Evolutionary conservation across 1,139 yeast species (phyloP), one percentile per base, ranked within the genome.

Genomic region (Geotrichum fermentans): DNA sequence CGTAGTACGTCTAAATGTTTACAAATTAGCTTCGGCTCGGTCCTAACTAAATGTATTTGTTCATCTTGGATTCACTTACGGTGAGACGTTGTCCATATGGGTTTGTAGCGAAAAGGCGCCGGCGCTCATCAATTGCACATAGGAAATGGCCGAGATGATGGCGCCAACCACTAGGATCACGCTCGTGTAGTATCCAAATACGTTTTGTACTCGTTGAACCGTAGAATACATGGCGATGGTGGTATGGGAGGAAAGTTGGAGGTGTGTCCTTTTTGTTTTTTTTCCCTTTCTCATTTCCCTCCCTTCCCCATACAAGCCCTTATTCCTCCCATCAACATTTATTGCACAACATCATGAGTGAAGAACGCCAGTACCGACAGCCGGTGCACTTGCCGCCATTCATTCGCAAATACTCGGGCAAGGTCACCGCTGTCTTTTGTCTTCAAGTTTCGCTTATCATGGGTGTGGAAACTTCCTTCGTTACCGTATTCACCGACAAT

Each of bases 381-480:
- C 40, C 41, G 18, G 32, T 28, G 16, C 14, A 36, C 5, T 36
- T 46, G 30, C 38, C 50, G 14, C 22, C 34, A 6, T n/a, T n/a
- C 8, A n/a, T 36, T 5, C 40, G 73, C 52, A 58, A 70, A 22
- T 66, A 69, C 58, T 74, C 71, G 60, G 71, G 74, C 32, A 66
- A 65, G 49, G 59, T 71, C 42, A 75, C 78, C 50, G 73, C 79
- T 35, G 55, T 62, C 34, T 73, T 79, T 44, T 69, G 84, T 32
- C 59, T 79, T 7, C 77, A 81, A 20, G 45, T 56, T 28, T 54
- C 51, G 44, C 67, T 78, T 62, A 72, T 82, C 69, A 74, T 80
- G 63, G 90, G 90, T 42, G 73, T 81, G 56, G 90, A 83, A 66
- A 79, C 81, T 37, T 79, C 86, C 0, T 80, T 85, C 4, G 72